Base-by-base conservation (phyloP, 192 early-diverging fungal species). In the Rhizoclosmatium sp. region DNA sequence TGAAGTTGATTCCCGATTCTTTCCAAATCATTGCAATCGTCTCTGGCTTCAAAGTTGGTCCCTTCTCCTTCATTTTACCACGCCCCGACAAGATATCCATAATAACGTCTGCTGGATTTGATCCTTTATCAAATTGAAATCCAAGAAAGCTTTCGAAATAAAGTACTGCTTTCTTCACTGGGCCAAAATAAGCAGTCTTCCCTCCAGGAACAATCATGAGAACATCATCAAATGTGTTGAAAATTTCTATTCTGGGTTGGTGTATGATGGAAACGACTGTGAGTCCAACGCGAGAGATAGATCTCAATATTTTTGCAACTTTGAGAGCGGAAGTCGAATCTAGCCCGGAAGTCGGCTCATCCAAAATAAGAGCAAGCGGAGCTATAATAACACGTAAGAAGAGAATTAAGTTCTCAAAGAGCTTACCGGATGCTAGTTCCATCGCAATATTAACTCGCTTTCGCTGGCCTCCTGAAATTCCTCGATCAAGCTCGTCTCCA, bases 391-490 rank as follows among this genome's bases (percentile, higher is more conserved):
- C 16, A 54, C 0, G 16, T n/a, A n/a, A 54, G 51, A 54, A 54
- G 51, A 12, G 51, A 54, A 12, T 59, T 7, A 16, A 47, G 14
- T 16, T 7, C 51, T 12, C 16, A 12, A 12, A 54, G 16, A 54
- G 5, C 51, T 59, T 44, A 71, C 68, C 89, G 31, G 93, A 91
- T 4, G 93, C 93, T 65, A 95, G 85, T 82, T 96, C 95, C 44
- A 94, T 84, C 66, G 86, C 94, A 78, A 97, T 94, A 4, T 91
- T 95, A 65, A 96, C 84, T 41, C 86, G 40, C 82, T 95, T 95
- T 78, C 93, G 91, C 83, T 97, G 93, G 66, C 94, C 95, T 23
- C 95, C 91, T 58, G 92, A 93, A 56, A 97, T 93, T 75, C 96
- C 96, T 75, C 93, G 76, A 73, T 89, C 89, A 4, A 89, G 80